Base-by-base conservation (phyloP, 2,329 filamentous ascomycete genomes). In the Colletotrichum coccodes region DNA sequence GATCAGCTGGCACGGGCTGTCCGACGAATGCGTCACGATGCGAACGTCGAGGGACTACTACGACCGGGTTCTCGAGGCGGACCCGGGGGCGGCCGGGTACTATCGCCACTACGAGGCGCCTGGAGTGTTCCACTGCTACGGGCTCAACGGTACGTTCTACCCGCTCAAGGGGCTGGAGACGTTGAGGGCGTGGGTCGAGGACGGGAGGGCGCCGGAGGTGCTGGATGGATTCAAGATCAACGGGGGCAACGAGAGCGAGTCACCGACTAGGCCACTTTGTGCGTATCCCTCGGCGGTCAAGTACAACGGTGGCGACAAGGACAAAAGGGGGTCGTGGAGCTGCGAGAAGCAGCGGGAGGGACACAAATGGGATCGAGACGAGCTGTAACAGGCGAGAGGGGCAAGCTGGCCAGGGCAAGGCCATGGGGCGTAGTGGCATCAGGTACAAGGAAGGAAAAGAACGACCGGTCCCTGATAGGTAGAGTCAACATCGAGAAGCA, bases 51-150 rank as follows among this genome's bases (percentile, higher is more conserved):
- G 76, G n/a, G 64, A 77, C 46, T 83, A 80, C 70, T 71, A 71
- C 54, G 70, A 71, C 47, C 44, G 50, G 30, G 68, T 71, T 42
- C 21, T 71, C 14, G 60, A 28, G 53, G 26, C 18, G 30, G 70
- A 71, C 32, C n/a, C 12, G 8, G 47, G 26, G 4, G 68, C 63
- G 5, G n/a, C 26, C 23, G 81, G 84, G 30, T 86, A 86, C 74
- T 89, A 86, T 75, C 74, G 80, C 2, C 79, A 86, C 71, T 88
- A 87, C 73, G 75, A 79, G 8, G 81, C 87, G 6, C 85, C 85
- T 1, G 86, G 86, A 1, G 82, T 87, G 76, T 79, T 77, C 18
- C 86, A 89, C 74, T 89, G 87, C 64, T 69, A 65, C 38, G 65
- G 70, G 36, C 30, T 60, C 12, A 56, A 64, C 26, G 65, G 68